Evolutionary conservation across 73 alveolate genomes (phyloP).

Genomic region (Paramecium caudatum): DNA sequence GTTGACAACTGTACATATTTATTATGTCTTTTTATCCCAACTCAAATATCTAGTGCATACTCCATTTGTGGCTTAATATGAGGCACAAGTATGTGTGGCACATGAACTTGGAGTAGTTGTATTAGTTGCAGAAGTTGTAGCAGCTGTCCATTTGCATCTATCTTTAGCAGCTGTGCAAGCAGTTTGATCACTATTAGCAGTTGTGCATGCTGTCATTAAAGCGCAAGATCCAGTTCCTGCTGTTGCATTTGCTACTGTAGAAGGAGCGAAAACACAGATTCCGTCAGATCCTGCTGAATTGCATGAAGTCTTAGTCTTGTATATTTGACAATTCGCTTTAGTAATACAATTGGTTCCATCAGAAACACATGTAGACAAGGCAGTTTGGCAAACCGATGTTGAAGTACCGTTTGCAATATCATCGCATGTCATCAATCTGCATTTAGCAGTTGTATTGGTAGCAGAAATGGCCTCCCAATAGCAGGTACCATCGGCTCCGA

Average conservation of each 20-base stretch:
- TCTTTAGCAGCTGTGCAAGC: background rate
- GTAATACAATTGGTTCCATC: constrained; percentile 20
- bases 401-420: background rate
- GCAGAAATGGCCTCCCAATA: background rate
- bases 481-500: constrained; percentile 31
- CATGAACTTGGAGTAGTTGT: background rate
- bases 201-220: constrained; percentile 23
- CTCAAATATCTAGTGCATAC: background rate
- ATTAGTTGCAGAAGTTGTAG: constrained; percentile 6
- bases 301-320: constrained; percentile 13
- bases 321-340: background rate
- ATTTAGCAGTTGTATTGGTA: constrained; percentile 26
- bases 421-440: constrained; percentile 7
- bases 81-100: constrained; percentile 18
- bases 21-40: background rate
- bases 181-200: background rate
- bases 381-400: background rate
- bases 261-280: background rate
- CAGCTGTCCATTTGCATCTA: constrained; percentile 29
- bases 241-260: background rate
- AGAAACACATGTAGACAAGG: constrained; percentile 7
- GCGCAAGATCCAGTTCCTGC: constrained; percentile 53
- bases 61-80: constrained; percentile 13
- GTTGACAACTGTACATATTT: background rate
- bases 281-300: constrained; percentile 38